phyloP scores from a whole-genome alignment of 805 yeast species.

The Kluyveromyces aestuarii region DNA sequence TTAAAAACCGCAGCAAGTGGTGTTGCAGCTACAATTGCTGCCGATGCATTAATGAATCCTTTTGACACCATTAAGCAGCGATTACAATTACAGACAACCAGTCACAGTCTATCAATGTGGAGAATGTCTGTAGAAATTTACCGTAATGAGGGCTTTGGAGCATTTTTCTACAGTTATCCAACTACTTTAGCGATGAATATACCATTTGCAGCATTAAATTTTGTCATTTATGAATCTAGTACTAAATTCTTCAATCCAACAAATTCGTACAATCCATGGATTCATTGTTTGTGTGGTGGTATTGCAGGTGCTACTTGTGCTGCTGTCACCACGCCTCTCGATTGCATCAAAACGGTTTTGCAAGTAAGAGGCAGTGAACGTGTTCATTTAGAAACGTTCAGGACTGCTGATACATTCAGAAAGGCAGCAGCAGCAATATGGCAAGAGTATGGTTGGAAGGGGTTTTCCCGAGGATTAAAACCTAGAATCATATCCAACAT shows the following conservation, averaged over 20 bases:
- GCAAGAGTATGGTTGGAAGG: slow-evolving; percentile 46
- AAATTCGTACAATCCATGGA: slow-evolving; percentile 72
- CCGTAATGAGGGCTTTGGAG: slow-evolving; percentile 56
- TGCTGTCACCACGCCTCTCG: slow-evolving; percentile 89
- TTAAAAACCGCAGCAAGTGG: slow-evolving; percentile 82
- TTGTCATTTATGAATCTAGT: slow-evolving; percentile 81
- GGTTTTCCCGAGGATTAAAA: slow-evolving; percentile 76
- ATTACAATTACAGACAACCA: slow-evolving; percentile 55
- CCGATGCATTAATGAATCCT: slow-evolving; percentile 96
- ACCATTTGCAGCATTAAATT: slow-evolving; percentile 92
- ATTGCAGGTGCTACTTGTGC: slow-evolving; percentile 93
- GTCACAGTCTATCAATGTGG: slow-evolving; percentile 16
- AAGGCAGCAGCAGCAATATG: slow-evolving; percentile 67
- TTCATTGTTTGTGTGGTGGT: slow-evolving; percentile 89
- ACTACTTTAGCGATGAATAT: slow-evolving; percentile 86
- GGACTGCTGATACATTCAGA: slow-evolving; percentile 52
- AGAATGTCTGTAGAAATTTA: slow-evolving; percentile 36
- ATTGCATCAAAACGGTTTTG: slow-evolving; percentile 82
- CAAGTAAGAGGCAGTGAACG: slow-evolving; percentile 62
- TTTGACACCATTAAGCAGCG: slow-evolving; percentile 93
- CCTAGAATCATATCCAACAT: slow-evolving; percentile 90
- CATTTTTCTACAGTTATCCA: slow-evolving; percentile 88
- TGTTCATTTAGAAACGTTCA: slow-evolving; percentile 32
- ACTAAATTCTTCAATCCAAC: slow-evolving; percentile 74
- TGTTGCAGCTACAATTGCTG: slow-evolving; percentile 82